Evolutionary conservation across 2,329 filamentous ascomycete genomes (phyloP).

Genomic region (Aspergillus ruber): DNA sequence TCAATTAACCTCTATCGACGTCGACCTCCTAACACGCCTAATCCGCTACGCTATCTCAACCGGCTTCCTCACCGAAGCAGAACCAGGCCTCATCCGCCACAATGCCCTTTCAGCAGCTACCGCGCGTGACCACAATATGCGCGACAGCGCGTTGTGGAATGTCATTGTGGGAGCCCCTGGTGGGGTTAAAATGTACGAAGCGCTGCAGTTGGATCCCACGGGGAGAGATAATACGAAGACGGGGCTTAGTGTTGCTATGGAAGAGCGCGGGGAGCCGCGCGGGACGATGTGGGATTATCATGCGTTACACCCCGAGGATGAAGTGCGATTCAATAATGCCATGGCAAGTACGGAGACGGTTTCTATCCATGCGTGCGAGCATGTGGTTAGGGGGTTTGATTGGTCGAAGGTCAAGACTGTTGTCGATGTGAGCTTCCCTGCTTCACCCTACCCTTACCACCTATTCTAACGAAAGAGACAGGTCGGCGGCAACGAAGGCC

Average conservation of each 20-base stretch:
- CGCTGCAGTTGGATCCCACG: neutral
- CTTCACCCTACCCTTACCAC: neutral
- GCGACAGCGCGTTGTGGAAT: neutral
- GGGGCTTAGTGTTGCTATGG: neutral
- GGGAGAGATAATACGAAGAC: neutral
- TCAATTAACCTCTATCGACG: neutral
- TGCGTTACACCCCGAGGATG: neutral
- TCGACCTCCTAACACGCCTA: neutral
- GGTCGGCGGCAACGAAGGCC: neutral
- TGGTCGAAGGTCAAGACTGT: neutral
- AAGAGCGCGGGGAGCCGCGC: neutral
- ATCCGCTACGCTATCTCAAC: neutral
- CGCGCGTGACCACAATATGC: neutral
- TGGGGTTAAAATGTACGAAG: neutral
- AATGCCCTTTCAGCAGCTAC: neutral
- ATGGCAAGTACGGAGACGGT: neutral
- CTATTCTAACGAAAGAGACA: neutral
- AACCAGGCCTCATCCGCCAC: neutral
- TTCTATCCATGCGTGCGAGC: neutral
- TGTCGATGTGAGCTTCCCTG: neutral
- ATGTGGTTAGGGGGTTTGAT: neutral
- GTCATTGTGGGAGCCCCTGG: neutral
- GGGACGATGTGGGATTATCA: conserved; percentile 1
- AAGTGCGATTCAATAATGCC: neutral
- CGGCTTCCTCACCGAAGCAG: neutral